Conservation (phyloP, 129 eudicot species). For the Saussurea involucrata region DNA sequence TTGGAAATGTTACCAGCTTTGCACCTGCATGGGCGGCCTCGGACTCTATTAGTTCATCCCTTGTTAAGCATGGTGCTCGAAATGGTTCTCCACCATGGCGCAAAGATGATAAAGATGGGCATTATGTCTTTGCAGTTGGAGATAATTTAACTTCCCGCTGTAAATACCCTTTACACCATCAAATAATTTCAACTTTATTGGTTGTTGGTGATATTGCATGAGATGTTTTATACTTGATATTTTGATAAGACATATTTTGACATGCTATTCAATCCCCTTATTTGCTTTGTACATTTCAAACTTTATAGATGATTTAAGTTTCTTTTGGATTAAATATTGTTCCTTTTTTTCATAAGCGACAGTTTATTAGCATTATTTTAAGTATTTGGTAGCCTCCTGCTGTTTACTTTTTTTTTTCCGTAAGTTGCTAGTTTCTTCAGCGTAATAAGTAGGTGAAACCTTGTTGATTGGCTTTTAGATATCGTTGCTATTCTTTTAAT, state of each 20-base stretch:
- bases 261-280: neutral
- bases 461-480: neutral
- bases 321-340: neutral
- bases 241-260: neutral
- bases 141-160: conserved; percentile 77
- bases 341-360: neutral
- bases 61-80: conserved; percentile 49
- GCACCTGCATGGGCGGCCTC: conserved; percentile 45
- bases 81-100: conserved; percentile 73
- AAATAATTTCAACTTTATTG: neutral
- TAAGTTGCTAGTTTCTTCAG: neutral
- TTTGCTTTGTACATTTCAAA: neutral
- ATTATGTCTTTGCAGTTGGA: conserved; percentile 64
- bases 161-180: conserved; percentile 47
- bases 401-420: neutral
- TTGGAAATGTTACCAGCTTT: conserved; percentile 57
- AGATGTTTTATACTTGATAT: neutral
- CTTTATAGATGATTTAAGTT: neutral
- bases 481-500: neutral
- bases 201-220: neutral
- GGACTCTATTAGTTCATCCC: conserved; percentile 43
- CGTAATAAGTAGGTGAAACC: neutral
- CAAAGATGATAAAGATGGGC: conserved; percentile 71
- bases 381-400: neutral
- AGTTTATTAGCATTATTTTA: neutral